A percentile compares a stretch with the other conserved stretches of the same genome.
phyloP scores from a whole-genome alignment of 805 yeast genomes.

The Ogataea nonfermentans region DNA sequence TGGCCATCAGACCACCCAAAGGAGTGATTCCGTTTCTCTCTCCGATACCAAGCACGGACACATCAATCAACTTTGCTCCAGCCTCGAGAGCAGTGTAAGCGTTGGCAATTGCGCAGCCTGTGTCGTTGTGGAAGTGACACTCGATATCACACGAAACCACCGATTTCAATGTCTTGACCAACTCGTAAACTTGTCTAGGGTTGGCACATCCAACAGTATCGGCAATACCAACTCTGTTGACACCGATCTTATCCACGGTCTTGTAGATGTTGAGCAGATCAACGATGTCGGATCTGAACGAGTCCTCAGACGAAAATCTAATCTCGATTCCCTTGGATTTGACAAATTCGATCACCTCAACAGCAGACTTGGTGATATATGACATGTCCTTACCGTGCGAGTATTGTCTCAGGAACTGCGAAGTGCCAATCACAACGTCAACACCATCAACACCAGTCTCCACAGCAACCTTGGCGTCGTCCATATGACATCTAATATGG shows the following conservation, averaged over 20 bases:
- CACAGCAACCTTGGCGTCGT: slow-evolving; percentile 58
- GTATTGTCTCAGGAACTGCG: slow-evolving; percentile 54
- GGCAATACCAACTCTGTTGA: slow-evolving; percentile 61
- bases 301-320: slow-evolving; percentile 58
- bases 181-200: slow-evolving; percentile 61
- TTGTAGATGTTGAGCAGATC: slow-evolving; percentile 57
- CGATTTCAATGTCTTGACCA: slow-evolving; percentile 54
- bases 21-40: slow-evolving; percentile 65
- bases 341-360: slow-evolving; percentile 59
- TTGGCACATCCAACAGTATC: slow-evolving; percentile 65
- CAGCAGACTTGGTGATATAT: slow-evolving; percentile 53
- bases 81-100: slow-evolving; percentile 64
- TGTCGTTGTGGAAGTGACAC: slow-evolving; percentile 62
- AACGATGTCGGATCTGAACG: slow-evolving; percentile 59
- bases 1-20: slow-evolving; percentile 59
- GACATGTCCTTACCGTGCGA: slow-evolving; percentile 63
- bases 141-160: slow-evolving; percentile 60
- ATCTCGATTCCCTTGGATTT: slow-evolving; percentile 60
- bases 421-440: slow-evolving; percentile 59
- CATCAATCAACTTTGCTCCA: slow-evolving; percentile 58
- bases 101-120: slow-evolving; percentile 63
- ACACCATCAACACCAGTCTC: slow-evolving; percentile 66
- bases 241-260: slow-evolving; percentile 62
- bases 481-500: slow-evolving; percentile 62
- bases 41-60: slow-evolving; percentile 59